phyloP scores from a whole-genome alignment of 2,329 filamentous ascomycete genomes.

The Neofusicoccum sp. region DNA sequence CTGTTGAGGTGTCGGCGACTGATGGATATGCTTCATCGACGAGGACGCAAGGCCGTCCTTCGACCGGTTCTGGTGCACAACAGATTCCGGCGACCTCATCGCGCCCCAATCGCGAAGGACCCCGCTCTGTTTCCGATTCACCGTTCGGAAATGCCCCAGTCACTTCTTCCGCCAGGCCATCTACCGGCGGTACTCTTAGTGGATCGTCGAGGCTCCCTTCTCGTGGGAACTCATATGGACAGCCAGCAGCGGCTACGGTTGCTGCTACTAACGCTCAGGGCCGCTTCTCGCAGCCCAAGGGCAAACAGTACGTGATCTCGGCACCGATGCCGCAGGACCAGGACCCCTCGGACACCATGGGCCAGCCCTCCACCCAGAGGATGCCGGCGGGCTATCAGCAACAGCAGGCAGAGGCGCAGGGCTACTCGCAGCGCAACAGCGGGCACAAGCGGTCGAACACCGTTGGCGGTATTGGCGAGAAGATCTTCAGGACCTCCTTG shows the following conservation, averaged over 20 bases:
- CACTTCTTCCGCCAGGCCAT: conserved; percentile 59
- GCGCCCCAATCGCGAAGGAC: conserved; percentile 45
- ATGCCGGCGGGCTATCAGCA: conserved; percentile 53
- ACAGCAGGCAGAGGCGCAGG: conserved; percentile 48
- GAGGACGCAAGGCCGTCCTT: conserved; percentile 22
- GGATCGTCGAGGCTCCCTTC: conserved; percentile 63
- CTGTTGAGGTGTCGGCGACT: conserved; percentile 42
- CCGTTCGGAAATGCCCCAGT: conserved; percentile 40
- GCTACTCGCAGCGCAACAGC: conserved; percentile 58
- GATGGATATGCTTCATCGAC: conserved; percentile 35
- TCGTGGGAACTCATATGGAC: conserved; percentile 75
- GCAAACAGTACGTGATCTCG: conserved; percentile 70
- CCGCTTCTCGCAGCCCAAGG: conserved; percentile 74
- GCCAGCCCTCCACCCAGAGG: conserved; percentile 57
- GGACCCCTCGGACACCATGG: conserved; percentile 49
- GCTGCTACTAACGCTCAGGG: conserved; percentile 87
- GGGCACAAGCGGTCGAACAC: conserved; percentile 65
- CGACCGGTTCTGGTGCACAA: conserved; percentile 21
- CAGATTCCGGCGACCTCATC: conserved; percentile 34
- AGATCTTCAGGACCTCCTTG: conserved; percentile 78
- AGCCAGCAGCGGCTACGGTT: conserved; percentile 81
- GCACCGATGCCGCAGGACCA: conserved; percentile 60
- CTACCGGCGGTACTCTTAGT: conserved; percentile 75
- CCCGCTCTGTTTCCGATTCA: conserved; percentile 52
- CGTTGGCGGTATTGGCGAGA: conserved; percentile 65